phyloP scores from a whole-genome alignment of 805 yeast species.

The Lachancea sp. region DNA sequence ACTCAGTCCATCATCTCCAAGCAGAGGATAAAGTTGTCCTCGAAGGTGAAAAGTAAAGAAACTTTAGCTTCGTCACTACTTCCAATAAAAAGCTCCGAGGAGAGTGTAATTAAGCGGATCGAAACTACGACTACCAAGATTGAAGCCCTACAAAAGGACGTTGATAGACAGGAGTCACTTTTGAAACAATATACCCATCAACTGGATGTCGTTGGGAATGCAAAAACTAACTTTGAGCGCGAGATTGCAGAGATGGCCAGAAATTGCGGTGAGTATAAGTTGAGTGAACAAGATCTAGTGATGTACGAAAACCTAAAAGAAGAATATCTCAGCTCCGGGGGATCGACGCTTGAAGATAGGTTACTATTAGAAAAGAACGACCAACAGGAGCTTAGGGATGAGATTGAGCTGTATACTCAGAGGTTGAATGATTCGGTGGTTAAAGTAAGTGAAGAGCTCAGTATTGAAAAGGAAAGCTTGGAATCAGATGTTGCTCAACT shows the following conservation, averaged over 20 bases:
- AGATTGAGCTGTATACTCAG: slow-evolving; percentile 34
- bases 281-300: slow-evolving; percentile 46
- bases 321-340: slow-evolving; percentile 50
- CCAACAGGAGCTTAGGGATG: slow-evolving; percentile 38
- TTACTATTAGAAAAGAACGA: slow-evolving; percentile 39
- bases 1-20: slow-evolving; percentile 40
- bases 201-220: slow-evolving; percentile 39
- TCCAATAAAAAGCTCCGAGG: slow-evolving; percentile 56
- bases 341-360: slow-evolving; percentile 48
- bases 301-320: slow-evolving; percentile 57
- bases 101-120: slow-evolving; percentile 43
- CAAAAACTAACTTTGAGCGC: slow-evolving; percentile 36
- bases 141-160: slow-evolving; percentile 45
- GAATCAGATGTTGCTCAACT: slow-evolving; percentile 30
- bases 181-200: slow-evolving; percentile 42
- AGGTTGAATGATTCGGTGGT: slow-evolving; percentile 34
- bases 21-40: slow-evolving; percentile 34
- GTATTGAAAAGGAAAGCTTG: slow-evolving; percentile 30
- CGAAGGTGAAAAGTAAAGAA: slow-evolving; percentile 39
- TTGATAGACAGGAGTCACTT: slow-evolving; percentile 42
- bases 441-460: slow-evolving; percentile 32
- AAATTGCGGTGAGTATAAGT: slow-evolving; percentile 29
- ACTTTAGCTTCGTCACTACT: slow-evolving; percentile 42
- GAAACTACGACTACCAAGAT: slow-evolving; percentile 42
- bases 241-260: slow-evolving; percentile 28